Evolutionary conservation across 2,329 filamentous ascomycete species (phyloP).

Genomic region (Xylariales sp.): DNA sequence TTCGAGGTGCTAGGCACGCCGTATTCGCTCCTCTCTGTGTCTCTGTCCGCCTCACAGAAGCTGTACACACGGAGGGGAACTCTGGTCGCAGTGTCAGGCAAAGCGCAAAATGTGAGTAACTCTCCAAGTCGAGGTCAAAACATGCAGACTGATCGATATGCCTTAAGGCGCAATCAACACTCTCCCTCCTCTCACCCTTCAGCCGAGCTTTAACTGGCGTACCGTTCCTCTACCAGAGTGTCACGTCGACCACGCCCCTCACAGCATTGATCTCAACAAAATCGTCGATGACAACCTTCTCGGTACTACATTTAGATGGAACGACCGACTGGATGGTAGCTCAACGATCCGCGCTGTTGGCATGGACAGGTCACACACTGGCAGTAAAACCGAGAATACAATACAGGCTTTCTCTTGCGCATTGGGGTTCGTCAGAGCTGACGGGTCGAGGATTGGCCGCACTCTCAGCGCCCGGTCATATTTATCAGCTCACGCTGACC

Average conservation of each 20-base stretch:
- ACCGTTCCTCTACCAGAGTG: slow-evolving; percentile 90
- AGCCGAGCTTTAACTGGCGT: slow-evolving; percentile 75
- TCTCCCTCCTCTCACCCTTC: slow-evolving; percentile 82
- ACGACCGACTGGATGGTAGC: slow-evolving; percentile 93
- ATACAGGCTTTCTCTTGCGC: slow-evolving; percentile 67
- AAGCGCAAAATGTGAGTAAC: slow-evolving; percentile 73
- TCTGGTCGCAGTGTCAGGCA: slow-evolving; percentile 82
- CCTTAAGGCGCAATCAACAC: slow-evolving; percentile 83
- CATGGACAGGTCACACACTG: slow-evolving; percentile 91
- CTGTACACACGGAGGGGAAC: slow-evolving; percentile 91
- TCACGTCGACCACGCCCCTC: slow-evolving; percentile 82
- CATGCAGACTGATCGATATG: too few species aligned
- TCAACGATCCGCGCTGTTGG: slow-evolving; percentile 82
- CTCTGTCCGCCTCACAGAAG: slow-evolving; percentile 86
- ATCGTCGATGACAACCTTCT: slow-evolving; percentile 79
- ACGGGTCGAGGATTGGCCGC: slow-evolving; percentile 85
- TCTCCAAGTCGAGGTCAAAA: slow-evolving; percentile 71
- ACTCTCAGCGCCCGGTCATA: slow-evolving; percentile 78
- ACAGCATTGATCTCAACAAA: slow-evolving; percentile 86
- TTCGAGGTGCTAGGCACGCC: slow-evolving; percentile 92
- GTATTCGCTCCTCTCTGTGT: slow-evolving; percentile 90
- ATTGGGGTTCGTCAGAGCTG: slow-evolving; percentile 88
- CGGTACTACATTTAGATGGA: slow-evolving; percentile 84
- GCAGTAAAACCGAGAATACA: slow-evolving; percentile 71
- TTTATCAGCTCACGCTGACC: slow-evolving; percentile 78